Evolutionary conservation across 805 yeast species (phyloP).

Genomic region (Candida manassasensis): DNA sequence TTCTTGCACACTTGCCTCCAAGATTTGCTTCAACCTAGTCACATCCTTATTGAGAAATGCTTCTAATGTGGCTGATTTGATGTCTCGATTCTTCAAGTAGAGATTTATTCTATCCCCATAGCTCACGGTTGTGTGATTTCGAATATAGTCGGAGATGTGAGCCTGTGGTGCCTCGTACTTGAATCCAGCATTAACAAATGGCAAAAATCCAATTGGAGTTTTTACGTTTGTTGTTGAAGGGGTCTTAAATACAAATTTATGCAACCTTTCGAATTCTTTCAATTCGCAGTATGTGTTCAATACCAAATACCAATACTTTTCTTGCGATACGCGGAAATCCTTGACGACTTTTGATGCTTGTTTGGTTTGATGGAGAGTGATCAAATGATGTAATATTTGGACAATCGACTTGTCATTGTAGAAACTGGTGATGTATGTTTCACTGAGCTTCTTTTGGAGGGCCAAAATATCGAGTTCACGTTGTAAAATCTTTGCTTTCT

Average conservation of each 20-base stretch:
- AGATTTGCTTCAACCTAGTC: conserved; percentile 18
- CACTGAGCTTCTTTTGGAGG: conserved; percentile 26
- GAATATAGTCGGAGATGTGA: conserved; percentile 58
- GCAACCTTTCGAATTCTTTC: conserved; percentile 30
- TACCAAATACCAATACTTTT: conserved; percentile 32
- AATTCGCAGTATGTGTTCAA: conserved; percentile 23
- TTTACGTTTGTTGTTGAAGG: conserved; percentile 30
- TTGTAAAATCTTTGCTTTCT: conserved; percentile 18
- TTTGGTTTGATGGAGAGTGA: conserved; percentile 35
- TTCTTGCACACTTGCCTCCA: conserved; percentile 1
- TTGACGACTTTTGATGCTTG: conserved; percentile 25
- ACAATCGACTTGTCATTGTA: conserved; percentile 21
- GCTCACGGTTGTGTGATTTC: conserved; percentile 42
- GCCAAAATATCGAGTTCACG: conserved; percentile 30
- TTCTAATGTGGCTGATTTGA: conserved; percentile 45
- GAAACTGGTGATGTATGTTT: conserved; percentile 30
- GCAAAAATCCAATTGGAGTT: conserved; percentile 69
- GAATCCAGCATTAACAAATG: conserved; percentile 53
- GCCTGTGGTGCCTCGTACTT: conserved; percentile 47
- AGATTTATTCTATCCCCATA: conserved; percentile 46
- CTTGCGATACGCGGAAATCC: conserved; percentile 27
- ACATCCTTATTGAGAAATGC: conserved; percentile 43
- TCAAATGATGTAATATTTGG: conserved; percentile 22
- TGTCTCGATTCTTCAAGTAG: conserved; percentile 50
- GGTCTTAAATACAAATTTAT: conserved; percentile 24